Evolutionary conservation across 768 basidiomycete genomes (phyloP).

Genomic region (Leccinum broughii): DNA sequence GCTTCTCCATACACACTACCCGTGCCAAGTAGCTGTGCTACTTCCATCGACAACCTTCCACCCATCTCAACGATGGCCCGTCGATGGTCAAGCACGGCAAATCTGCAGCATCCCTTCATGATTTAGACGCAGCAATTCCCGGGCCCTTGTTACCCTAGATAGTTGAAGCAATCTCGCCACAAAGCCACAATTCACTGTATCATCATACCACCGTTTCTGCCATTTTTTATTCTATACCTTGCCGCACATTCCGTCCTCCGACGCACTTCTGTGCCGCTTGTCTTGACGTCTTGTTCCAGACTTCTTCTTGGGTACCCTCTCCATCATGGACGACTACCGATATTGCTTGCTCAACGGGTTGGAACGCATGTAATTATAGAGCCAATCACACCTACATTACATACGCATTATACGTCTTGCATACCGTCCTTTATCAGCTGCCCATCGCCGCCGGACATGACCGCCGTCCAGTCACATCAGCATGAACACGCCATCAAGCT

Average conservation of each 20-base stretch:
- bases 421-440: conserved; percentile 12
- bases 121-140: conserved; percentile 28
- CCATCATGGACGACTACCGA: conserved; percentile 27
- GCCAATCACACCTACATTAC: conserved; percentile 29
- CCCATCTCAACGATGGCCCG: conserved; percentile 38
- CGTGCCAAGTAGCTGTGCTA: conserved; percentile 28
- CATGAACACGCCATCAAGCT: background rate
- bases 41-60: conserved; percentile 34
- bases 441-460: conserved; percentile 4
- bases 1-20: conserved; percentile 26
- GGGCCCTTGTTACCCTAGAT: conserved; percentile 2
- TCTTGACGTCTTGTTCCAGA: conserved; percentile 32
- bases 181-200: conserved; percentile 19
- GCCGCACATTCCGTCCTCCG: background rate
- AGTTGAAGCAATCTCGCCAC: conserved; percentile 7
- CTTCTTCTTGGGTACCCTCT: conserved; percentile 33
- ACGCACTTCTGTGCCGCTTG: conserved; percentile 1
- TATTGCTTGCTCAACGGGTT: conserved; percentile 26
- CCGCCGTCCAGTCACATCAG: conserved; percentile 7
- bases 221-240: conserved; percentile 17
- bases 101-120: conserved; percentile 35
- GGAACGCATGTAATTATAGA: conserved; percentile 37
- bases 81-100: conserved; percentile 38
- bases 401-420: conserved; percentile 26
- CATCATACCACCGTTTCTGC: conserved; percentile 2